phyloP scores from a whole-genome alignment of 345 rosid species.

The Rhodamnia argentea region DNA sequence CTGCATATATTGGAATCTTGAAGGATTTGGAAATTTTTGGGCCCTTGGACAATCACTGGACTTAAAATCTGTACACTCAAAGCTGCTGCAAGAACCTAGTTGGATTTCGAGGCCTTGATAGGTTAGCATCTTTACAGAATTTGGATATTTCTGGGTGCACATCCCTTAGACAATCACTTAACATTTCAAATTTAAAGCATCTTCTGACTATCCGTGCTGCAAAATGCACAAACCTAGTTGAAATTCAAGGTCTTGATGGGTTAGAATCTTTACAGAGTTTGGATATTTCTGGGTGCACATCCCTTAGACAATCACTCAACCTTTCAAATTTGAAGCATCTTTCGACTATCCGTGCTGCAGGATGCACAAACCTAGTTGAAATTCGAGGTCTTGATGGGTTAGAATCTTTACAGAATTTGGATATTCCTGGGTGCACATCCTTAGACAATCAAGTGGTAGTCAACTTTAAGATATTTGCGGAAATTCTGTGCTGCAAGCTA shows the following conservation, averaged over 20 bases:
- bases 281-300: neutral
- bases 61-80: neutral
- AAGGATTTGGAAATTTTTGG: too few relatives aligned
- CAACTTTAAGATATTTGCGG: neutral
- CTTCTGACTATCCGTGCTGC: neutral
- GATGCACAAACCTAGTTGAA: neutral
- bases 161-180: neutral
- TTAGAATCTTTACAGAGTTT: neutral
- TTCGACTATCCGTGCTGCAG: neutral
- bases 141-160: neutral
- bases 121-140: neutral
- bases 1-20: too few relatives aligned
- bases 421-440: neutral
- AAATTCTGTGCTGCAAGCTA: neutral
- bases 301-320: neutral
- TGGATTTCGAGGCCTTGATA: neutral
- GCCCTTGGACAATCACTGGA: too few relatives aligned
- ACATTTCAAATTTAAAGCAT: neutral
- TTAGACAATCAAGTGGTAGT: too few relatives aligned
- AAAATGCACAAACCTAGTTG: neutral
- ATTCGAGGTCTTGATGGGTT: neutral
- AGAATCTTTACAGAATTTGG: too few relatives aligned
- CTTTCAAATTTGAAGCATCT: neutral
- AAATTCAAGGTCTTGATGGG: neutral
- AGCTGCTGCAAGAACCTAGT: neutral